phyloP scores from a whole-genome alignment of 2,329 filamentous ascomycete species.

The Paraphoma sp. region DNA sequence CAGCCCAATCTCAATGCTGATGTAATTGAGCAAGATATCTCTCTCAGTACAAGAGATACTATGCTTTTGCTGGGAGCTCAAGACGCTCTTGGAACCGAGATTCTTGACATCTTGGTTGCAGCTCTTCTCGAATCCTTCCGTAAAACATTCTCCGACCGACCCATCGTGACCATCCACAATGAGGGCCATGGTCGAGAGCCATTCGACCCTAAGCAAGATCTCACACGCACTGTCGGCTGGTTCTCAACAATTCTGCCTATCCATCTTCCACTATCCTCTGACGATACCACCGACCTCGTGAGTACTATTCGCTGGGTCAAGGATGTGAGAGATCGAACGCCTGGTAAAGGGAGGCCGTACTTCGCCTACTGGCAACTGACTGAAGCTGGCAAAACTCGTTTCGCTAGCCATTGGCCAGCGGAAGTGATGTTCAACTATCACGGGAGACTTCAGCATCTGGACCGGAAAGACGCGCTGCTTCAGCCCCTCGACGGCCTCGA shows the following conservation, averaged over 20 bases:
- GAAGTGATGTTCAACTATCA: conserved; percentile 44
- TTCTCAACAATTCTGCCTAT: conserved; percentile 53
- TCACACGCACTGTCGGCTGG: conserved; percentile 60
- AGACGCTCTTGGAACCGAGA: conserved; percentile 43
- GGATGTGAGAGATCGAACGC: conserved; percentile 37
- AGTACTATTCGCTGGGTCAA: conserved; percentile 44
- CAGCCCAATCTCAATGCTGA: conserved; percentile 43
- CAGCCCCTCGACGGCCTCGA: conserved; percentile 27
- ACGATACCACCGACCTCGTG: conserved; percentile 37
- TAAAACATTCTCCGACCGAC: conserved; percentile 50
- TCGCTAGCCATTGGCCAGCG: conserved; percentile 41
- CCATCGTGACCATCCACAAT: conserved; percentile 53
- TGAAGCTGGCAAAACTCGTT: conserved; percentile 31
- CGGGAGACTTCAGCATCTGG: conserved; percentile 38
- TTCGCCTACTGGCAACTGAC: conserved; percentile 37
- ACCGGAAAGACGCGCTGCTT: conserved; percentile 37
- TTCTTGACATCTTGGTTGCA: conserved; percentile 46
- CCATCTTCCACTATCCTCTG: conserved; percentile 26
- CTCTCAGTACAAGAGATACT: conserved; percentile 40
- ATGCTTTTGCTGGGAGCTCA: conserved; percentile 43
- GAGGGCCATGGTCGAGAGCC: conserved; percentile 58
- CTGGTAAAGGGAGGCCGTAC: conserved; percentile 42
- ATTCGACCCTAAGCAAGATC: conserved; percentile 54
- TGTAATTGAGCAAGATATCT: conserved; percentile 36
- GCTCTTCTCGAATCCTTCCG: conserved; percentile 52